Evolutionary conservation across 108 stramenopile genomes (phyloP), one percentile per base, ranked within the genome.

Genomic region (Stephanodiscus triporus): DNA sequence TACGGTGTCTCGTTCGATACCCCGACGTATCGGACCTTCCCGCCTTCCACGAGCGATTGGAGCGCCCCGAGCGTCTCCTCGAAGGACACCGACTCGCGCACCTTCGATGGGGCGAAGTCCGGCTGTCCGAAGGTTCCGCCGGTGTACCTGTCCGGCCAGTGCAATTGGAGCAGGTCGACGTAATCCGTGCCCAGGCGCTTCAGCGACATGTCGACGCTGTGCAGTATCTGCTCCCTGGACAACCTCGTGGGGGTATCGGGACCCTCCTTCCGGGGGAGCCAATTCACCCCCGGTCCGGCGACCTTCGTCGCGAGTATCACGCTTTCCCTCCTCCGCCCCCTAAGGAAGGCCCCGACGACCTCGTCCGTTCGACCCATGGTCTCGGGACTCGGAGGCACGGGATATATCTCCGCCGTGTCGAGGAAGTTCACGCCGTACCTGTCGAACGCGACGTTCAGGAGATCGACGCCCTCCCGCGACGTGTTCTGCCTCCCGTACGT

Each of bases 381-480:
- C 32, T 89, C 84, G 1, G 87, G 63, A 10, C 87, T 85, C 10
- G 82, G 83, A 0, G 88, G 85, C 40, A 84, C 87, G 3, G 92
- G 91, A 69, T 92, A 96, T 81, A 95, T 87, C 77, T 97, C 97
- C 6, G 97, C 96, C 16, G 97, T 97, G 58, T 98, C 97, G 14
- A 98, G 34, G 70, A 96, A 96, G 69, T 98, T 98, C 59, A 98
- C 83, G 5, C 96, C 97, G 65, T 91, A 94, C 9, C 94, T 68
- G 70, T 95, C 93, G 70, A 86, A 93, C 9, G 97, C 96, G 32
- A 58, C 58, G 34, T 91, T 87, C 2, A 98, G 77, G 68, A 91
- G 91, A 22, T 83, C 87, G 22, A 96, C 89, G 23, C 95, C 98
- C 61, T 97, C 92, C 61, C 91, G 86, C 10, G 89, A 59, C 10